Conservation (phyloP, 2,329 filamentous ascomycete species). For the Fusarium subglutinans region DNA sequence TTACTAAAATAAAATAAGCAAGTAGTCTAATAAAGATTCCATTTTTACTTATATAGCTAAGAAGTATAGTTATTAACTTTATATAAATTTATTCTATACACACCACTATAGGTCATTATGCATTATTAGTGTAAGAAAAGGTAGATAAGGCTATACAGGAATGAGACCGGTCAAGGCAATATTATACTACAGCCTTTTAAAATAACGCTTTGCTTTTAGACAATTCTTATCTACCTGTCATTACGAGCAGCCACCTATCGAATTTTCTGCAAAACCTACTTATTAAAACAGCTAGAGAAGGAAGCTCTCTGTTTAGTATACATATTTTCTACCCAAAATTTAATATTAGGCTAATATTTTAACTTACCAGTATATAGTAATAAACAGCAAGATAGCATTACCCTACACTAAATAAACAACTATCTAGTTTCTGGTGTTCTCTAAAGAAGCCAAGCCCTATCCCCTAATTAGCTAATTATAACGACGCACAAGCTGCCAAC, state of each 20-base stretch:
- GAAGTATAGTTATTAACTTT: too few species aligned
- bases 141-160: neutral
- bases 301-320: neutral
- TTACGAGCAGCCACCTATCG: neutral
- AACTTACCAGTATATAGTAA: neutral
- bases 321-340: neutral
- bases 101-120: too few species aligned
- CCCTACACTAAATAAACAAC: neutral
- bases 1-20: too few species aligned
- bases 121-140: neutral
- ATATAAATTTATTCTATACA: too few species aligned
- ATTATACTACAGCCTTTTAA: neutral
- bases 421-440: neutral
- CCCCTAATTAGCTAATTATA: neutral
- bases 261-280: neutral
- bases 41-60: too few species aligned
- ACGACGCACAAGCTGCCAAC: rapidly evolving
- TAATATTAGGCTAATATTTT: neutral
- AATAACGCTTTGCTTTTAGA: neutral
- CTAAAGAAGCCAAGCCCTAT: neutral
- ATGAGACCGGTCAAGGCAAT: neutral
- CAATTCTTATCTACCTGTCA: neutral
- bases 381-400: neutral
- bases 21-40: too few species aligned
- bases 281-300: neutral